These are phyloP conservation scores for Thozetella sp. DNA, from an alignment of 495 filamentous ascomycete genomes.

Conservation along the genomic window DNA sequence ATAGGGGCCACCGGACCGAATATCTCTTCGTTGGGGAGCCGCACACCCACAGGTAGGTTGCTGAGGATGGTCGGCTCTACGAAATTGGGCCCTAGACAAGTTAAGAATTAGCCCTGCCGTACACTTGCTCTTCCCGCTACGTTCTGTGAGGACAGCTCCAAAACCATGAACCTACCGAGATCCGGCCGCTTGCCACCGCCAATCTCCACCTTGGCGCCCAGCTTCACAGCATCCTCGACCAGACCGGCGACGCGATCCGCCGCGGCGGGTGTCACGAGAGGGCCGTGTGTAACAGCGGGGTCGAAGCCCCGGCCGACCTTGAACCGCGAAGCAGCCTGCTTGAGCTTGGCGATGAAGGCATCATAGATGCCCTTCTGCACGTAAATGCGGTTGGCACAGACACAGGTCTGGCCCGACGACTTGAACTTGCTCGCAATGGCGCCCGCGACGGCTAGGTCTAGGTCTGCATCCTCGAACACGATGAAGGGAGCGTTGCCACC, in stretches of 20 bases:
- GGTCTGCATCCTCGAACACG: slow-evolving; percentile 89
- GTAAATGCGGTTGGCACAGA: slow-evolving; percentile 87
- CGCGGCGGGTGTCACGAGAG: slow-evolving; percentile 77
- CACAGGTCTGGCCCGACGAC: slow-evolving; percentile 86
- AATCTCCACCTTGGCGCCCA: slow-evolving; percentile 70
- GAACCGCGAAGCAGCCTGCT: slow-evolving; percentile 74
- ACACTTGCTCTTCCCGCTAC: too few species aligned
- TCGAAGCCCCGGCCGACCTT: slow-evolving; percentile 78
- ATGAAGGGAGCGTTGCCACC: slow-evolving; percentile 94
- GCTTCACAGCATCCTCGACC: slow-evolving; percentile 72
- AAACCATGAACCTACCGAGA: slow-evolving; percentile 58
- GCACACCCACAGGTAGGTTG: slow-evolving; percentile 81
- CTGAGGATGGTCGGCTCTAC: slow-evolving; percentile 80
- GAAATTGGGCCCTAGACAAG: too few species aligned
- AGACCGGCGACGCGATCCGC: slow-evolving; percentile 76
- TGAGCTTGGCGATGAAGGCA: slow-evolving; percentile 69
- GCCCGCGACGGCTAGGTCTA: slow-evolving; percentile 75
- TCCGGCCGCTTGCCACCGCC: slow-evolving; percentile 70
- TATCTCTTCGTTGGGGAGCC: slow-evolving; percentile 77
- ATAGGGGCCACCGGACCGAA: slow-evolving; percentile 86
- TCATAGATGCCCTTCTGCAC: slow-evolving; percentile 81
- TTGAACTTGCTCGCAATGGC: slow-evolving; percentile 83
- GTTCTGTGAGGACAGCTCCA: too few species aligned
- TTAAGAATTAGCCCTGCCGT: too few species aligned
- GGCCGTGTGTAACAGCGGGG: slow-evolving; percentile 73